Percentiles rank a stretch among this genome's conserved stretches.
These are phyloP conservation scores for Evernia prunastri DNA, from an alignment of 495 filamentous ascomycete species.

Conservation along the genomic window DNA sequence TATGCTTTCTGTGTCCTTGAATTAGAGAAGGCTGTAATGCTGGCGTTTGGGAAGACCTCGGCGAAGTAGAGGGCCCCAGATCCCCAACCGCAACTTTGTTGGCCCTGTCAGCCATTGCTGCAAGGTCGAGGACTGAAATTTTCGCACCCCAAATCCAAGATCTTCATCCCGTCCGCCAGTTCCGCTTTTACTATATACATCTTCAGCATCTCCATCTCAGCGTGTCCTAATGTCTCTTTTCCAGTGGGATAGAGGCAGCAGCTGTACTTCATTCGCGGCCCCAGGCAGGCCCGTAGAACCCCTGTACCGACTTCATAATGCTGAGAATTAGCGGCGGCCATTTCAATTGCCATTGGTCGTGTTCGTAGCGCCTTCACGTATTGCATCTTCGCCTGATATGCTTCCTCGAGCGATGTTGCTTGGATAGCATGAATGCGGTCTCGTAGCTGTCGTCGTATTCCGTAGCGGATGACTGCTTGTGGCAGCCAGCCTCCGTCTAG, in stretches of 20 bases:
- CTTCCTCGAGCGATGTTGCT: constrained; percentile 38
- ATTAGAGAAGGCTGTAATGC: constrained; percentile 59
- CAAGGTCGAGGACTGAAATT: constrained; percentile 7
- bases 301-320: constrained; percentile 63
- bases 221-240: constrained; percentile 50
- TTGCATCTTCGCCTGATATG: constrained; percentile 48
- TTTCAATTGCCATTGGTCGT: constrained; percentile 58
- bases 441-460: constrained; percentile 43
- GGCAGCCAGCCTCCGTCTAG: constrained; percentile 56
- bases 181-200: constrained; percentile 50
- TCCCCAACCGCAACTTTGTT: constrained; percentile 56
- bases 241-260: constrained; percentile 52
- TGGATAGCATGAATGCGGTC: constrained; percentile 46
- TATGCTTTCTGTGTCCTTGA: constrained; percentile 56
- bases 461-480: constrained; percentile 44
- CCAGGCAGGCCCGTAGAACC: constrained; percentile 48
- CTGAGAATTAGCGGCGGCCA: constrained; percentile 53
- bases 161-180: constrained; percentile 50
- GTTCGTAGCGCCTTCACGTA: constrained; percentile 47
- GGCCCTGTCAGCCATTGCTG: constrained; percentile 17
- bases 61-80: constrained; percentile 56
- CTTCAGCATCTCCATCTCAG: constrained; percentile 59
- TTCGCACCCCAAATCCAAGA: constrained; percentile 56
- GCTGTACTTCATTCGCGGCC: constrained; percentile 61
- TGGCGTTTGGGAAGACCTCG: constrained; percentile 48